Evolutionary conservation across 148 eudicot genomes (phyloP), one percentile per base, ranked within the genome.

Genomic region (Rhododendron henanense): DNA sequence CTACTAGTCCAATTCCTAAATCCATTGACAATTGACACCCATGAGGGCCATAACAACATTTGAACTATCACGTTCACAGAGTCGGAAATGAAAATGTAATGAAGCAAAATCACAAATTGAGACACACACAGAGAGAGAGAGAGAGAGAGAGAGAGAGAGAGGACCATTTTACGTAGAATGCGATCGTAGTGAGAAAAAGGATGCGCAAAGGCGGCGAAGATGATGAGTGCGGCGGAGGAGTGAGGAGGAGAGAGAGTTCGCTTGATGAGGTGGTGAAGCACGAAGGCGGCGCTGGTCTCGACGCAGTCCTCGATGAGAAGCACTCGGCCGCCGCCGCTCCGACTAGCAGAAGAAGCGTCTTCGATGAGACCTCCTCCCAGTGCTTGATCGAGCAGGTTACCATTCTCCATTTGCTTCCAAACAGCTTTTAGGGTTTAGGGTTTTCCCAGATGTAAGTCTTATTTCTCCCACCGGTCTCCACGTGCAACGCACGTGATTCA

Each of bases 161-260:
- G 65, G 10, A 96, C 98, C 86, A 94, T 93, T 89, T 94, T 95
- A 21, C 99, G 96, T 51, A 96, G 96, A 53, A 96, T 87, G 78
- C 99, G 99, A 79, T 93, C 96, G 83, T 93, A 96, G 90, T 96
- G 99, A 69, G 98, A 93, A 85, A 96, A 96, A 73, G 97, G 95
- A 16, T 95, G 95, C 50, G 99, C 91, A 44, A 96, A 92, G 77
- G 98, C 91, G 39, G 92, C 87, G 84, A 95, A 93, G 79, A 96
- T 84, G 93, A 95, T 89, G 88, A 89, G 90, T 87, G 88, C 44
- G 50, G 84, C 86, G 45, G 89, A 83, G 39, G 92, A 78, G 79
- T 86, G 84, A 45, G 88, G 86, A n/a, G 75, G 75, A 71, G 91
- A 86, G 67, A 96, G 93, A 84, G 89, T 45, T 81, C 95, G 95